A percentile compares a stretch with the other conserved stretches of the same genome.
phyloP scores from a whole-genome alignment of 2,329 filamentous ascomycete species.

The Tolypocladium cylindrosporum region DNA sequence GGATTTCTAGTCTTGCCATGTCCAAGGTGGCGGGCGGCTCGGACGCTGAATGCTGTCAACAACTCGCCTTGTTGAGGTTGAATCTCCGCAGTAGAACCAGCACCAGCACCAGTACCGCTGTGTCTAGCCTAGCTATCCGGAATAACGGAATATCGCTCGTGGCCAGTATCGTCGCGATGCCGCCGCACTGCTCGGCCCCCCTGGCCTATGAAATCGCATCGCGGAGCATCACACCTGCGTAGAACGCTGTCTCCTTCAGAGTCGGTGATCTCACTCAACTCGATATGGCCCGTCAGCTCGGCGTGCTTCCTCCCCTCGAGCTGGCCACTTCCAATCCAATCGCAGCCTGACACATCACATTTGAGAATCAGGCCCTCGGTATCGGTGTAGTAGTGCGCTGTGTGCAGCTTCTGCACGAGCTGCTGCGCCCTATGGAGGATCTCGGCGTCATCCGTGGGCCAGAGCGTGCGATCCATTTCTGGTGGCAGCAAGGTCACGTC shows the following conservation, averaged over 20 bases:
- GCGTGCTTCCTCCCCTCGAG: slow-evolving; percentile 53
- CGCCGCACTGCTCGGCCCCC: slow-evolving; percentile 49
- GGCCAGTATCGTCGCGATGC: slow-evolving; percentile 52
- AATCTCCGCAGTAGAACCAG: background rate
- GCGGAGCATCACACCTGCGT: slow-evolving; percentile 57
- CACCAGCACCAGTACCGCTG: background rate
- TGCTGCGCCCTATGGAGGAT: slow-evolving; percentile 60
- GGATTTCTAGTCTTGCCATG: background rate
- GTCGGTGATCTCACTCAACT: slow-evolving; percentile 59
- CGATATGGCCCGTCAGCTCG: slow-evolving; percentile 45
- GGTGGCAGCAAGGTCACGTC: slow-evolving; percentile 49
- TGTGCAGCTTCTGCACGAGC: slow-evolving; percentile 54
- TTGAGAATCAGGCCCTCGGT: slow-evolving; percentile 68
- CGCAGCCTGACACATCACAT: slow-evolving; percentile 59
- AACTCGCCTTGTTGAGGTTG: background rate
- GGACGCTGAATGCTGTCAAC: background rate
- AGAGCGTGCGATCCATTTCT: slow-evolving; percentile 61
- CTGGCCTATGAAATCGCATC: slow-evolving; percentile 56
- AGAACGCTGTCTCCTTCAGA: slow-evolving; percentile 72
- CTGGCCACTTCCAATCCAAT: slow-evolving; percentile 59
- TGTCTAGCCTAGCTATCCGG: slow-evolving; percentile 13
- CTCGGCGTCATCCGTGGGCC: slow-evolving; percentile 46
- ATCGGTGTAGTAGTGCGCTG: slow-evolving; percentile 80
- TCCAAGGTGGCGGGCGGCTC: background rate
- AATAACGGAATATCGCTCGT: slow-evolving; percentile 33